A percentile compares a stretch with the other conserved stretches of the same genome.
phyloP scores from a whole-genome alignment of 495 filamentous ascomycete species.

The Pseudotulostoma volvatum region DNA sequence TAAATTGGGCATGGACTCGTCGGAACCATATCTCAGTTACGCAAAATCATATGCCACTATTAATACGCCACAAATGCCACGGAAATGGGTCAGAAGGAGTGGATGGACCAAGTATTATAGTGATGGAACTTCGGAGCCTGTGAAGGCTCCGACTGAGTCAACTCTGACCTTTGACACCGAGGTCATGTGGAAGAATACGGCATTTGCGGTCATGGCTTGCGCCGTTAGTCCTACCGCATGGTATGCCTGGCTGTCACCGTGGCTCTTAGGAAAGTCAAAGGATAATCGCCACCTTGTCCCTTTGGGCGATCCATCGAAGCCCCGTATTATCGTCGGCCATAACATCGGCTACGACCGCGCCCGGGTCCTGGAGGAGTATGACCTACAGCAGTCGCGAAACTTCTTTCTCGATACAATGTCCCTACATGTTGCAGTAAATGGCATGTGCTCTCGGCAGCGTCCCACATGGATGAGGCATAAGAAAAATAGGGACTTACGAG shows the following conservation, averaged over 20 bases:
- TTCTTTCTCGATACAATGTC: constrained; percentile 97
- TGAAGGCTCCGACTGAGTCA: constrained; percentile 60
- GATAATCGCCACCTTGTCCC: constrained; percentile 68
- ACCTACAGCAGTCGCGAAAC: constrained; percentile 61
- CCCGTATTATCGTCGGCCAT: constrained; percentile 75
- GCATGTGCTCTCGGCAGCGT: constrained; percentile 94
- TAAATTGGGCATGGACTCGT: constrained; percentile 72
- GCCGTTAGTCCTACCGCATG: constrained; percentile 73
- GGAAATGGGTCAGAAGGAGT: constrained; percentile 59
- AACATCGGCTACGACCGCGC: constrained; percentile 94
- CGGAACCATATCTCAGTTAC: constrained; percentile 66
- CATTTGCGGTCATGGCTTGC: constrained; percentile 92
- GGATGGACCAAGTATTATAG: constrained; percentile 88
- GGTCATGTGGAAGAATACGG: constrained; percentile 84
- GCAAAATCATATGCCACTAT: constrained; percentile 56
- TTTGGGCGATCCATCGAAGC: constrained; percentile 51
- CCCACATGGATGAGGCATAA: constrained; percentile 94
- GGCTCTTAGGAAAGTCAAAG: constrained; percentile 74
- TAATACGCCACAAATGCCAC: constrained; percentile 55
- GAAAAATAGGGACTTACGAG: constrained; percentile 71
- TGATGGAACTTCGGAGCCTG: constrained; percentile 52
- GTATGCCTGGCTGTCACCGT: constrained; percentile 97
- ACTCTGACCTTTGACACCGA: constrained; percentile 92
- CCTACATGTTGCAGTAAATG: constrained; percentile 91
- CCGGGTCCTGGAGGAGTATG: constrained; percentile 78